phyloP scores from a whole-genome alignment of 805 yeast genomes.

The Suhomyces sp. region DNA sequence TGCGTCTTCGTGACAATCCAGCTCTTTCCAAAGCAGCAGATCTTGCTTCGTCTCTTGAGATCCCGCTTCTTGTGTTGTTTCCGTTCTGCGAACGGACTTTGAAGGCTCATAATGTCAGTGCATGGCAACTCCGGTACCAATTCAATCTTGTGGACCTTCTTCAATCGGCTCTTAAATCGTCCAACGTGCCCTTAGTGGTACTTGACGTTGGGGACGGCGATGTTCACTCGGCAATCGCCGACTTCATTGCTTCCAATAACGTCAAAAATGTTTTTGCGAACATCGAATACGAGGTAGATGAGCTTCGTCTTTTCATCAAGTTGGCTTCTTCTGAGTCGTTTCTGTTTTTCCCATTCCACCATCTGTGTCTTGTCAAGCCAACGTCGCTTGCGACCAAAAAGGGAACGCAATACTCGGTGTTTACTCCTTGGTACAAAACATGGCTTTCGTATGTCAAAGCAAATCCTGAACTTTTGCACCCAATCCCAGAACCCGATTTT shows the following conservation, averaged over 20 bases:
- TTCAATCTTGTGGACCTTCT: constrained; percentile 32
- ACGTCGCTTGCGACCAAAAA: constrained; percentile 33
- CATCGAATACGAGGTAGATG: constrained; percentile 47
- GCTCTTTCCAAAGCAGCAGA: constrained; percentile 38
- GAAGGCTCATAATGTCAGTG: constrained; percentile 43
- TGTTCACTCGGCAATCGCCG: constrained; percentile 19
- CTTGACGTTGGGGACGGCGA: constrained; percentile 37
- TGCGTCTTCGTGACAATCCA: constrained; percentile 45
- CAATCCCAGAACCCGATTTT: background rate
- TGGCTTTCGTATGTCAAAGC: constrained; percentile 35
- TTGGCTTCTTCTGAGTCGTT: constrained; percentile 16
- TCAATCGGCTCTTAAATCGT: constrained; percentile 24
- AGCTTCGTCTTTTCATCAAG: constrained; percentile 29
- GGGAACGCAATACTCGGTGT: constrained; percentile 43
- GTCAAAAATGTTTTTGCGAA: constrained; percentile 33
- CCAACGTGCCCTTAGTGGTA: constrained; percentile 41
- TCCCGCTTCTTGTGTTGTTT: constrained; percentile 42
- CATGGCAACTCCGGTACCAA: constrained; percentile 42
- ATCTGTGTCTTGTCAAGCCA: constrained; percentile 43
- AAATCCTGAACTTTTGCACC: constrained; percentile 3
- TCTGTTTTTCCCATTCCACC: constrained; percentile 32
- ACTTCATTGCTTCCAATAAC: constrained; percentile 24
- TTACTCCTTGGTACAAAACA: constrained; percentile 42
- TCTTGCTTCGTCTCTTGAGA: constrained; percentile 24
- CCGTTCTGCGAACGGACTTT: constrained; percentile 41